These are phyloP conservation scores for Penicillium freii DNA, from an alignment of 2,329 filamentous ascomycete species.

Conservation along the genomic window DNA sequence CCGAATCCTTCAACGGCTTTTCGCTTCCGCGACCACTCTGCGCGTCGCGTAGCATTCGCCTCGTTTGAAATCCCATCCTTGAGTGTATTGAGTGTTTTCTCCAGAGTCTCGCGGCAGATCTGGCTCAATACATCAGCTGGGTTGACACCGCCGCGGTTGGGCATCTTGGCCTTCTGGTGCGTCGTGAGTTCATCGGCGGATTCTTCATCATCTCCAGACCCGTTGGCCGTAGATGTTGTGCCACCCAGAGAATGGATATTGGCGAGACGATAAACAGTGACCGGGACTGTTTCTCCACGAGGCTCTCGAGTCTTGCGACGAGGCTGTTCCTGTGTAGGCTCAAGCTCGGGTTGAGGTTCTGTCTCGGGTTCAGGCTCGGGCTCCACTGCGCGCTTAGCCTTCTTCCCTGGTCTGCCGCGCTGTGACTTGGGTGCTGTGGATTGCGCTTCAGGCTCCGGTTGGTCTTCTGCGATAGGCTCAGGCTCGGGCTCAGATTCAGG, in stretches of 20 bases:
- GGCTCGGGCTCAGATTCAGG: background rate
- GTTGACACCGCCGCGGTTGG: slow-evolving; percentile 47
- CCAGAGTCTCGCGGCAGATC: slow-evolving; percentile 51
- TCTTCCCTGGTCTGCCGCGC: slow-evolving; percentile 8
- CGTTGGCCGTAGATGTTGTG: slow-evolving; percentile 18
- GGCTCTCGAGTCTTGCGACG: slow-evolving; percentile 28
- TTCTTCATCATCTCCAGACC: slow-evolving; percentile 28
- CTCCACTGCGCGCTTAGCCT: slow-evolving; percentile 2
- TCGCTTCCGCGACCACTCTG: slow-evolving; percentile 45
- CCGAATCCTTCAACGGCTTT: slow-evolving; percentile 51
- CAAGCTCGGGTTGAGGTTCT: slow-evolving; percentile 1
- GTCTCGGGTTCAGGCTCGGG: slow-evolving; percentile 9
- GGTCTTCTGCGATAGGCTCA: background rate
- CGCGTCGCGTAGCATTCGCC: slow-evolving; percentile 38
- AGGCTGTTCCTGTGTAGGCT: slow-evolving; percentile 12
- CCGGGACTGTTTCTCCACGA: slow-evolving; percentile 40
- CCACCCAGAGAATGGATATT: slow-evolving; percentile 34
- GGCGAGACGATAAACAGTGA: slow-evolving; percentile 43
- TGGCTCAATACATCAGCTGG: slow-evolving; percentile 53
- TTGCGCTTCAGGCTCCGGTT: slow-evolving; percentile 9
- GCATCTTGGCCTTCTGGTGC: slow-evolving; percentile 37
- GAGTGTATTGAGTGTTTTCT: slow-evolving; percentile 46
- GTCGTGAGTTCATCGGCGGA: slow-evolving; percentile 33
- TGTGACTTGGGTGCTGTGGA: slow-evolving; percentile 3
- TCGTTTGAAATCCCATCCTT: slow-evolving; percentile 43